These are phyloP conservation scores for Adansonia madagascariensis DNA, from an alignment of 441 rosid genomes.

Conservation along the genomic window DNA sequence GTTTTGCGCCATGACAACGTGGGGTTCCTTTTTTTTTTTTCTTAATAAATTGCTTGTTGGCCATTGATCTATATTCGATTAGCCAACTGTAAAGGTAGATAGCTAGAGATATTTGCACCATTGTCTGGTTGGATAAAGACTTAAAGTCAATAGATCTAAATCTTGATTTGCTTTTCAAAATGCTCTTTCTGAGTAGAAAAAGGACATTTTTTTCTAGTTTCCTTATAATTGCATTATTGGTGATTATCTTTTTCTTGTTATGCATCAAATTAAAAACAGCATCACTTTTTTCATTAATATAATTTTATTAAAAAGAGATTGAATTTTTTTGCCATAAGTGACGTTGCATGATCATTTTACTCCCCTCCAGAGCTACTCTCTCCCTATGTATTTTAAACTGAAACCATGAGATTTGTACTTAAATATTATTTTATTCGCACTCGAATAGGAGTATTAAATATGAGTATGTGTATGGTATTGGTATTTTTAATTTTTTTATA, in stretches of 20 bases:
- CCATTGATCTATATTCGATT: neutral
- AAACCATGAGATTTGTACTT: neutral
- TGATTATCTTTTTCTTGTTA: neutral
- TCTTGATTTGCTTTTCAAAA: neutral
- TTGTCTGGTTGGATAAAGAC: neutral
- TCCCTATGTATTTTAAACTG: neutral
- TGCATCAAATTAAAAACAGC: neutral
- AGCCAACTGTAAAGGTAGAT: conserved; percentile 6
- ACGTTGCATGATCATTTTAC: neutral
- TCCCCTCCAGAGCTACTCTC: neutral
- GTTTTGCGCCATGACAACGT: too few species aligned
- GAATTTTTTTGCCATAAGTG: too few species aligned
- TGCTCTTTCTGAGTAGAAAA: neutral
- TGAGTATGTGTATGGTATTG: too few species aligned
- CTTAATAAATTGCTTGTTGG: neutral
- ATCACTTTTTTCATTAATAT: neutral
- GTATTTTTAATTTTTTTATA: too few species aligned
- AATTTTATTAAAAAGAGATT: neutral
- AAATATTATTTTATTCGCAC: too few species aligned
- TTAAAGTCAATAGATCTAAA: neutral
- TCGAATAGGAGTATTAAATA: too few species aligned
- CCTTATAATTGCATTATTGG: neutral
- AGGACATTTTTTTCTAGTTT: neutral
- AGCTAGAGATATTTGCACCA: neutral
- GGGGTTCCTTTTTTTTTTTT: neutral